These are phyloP conservation scores for Saturnispora saitoi DNA, from an alignment of 805 yeast genomes.

Conservation along the genomic window DNA sequence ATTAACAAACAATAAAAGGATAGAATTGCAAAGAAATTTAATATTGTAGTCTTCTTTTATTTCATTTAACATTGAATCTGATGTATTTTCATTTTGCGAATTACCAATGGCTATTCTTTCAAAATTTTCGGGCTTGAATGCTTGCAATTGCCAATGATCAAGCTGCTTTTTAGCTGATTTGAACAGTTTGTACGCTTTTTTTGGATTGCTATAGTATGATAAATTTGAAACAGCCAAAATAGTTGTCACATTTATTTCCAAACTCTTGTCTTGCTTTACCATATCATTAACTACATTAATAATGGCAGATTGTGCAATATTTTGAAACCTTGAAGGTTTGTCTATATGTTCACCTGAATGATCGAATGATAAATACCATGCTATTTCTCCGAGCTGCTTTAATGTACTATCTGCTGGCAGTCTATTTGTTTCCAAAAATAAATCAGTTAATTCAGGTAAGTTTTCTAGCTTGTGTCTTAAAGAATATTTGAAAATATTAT, in stretches of 20 bases:
- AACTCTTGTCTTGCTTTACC: constrained; percentile 10
- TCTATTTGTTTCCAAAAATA: constrained; percentile 14
- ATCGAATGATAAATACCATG: constrained; percentile 26
- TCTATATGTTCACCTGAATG: constrained; percentile 21
- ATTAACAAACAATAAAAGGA: constrained; percentile 19
- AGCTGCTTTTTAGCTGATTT: constrained; percentile 25
- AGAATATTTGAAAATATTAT: constrained; percentile 21
- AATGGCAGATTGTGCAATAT: constrained; percentile 21
- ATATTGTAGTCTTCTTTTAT: constrained; percentile 22
- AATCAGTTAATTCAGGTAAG: constrained; percentile 18
- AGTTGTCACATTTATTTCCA: constrained; percentile 21
- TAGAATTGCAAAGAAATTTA: constrained; percentile 24
- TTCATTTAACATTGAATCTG: constrained; percentile 11
- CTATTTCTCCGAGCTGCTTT: constrained; percentile 22
- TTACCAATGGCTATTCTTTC: constrained; percentile 8
- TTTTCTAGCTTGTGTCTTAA: constrained; percentile 17
- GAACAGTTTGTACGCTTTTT: constrained; percentile 20
- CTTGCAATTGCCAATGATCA: constrained; percentile 27
- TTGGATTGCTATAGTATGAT: constrained; percentile 18
- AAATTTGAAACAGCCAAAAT: constrained; percentile 26
- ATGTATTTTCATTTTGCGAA: not conserved
- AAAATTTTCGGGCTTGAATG: constrained; percentile 27
- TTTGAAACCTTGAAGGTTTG: constrained; percentile 18
- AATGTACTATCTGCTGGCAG: constrained; percentile 12
- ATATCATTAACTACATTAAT: constrained; percentile 19